Percentiles rank a stretch among this genome's conserved stretches.
phyloP scores from a whole-genome alignment of 2,329 filamentous ascomycete species.

The Lecanosticta acicola region DNA sequence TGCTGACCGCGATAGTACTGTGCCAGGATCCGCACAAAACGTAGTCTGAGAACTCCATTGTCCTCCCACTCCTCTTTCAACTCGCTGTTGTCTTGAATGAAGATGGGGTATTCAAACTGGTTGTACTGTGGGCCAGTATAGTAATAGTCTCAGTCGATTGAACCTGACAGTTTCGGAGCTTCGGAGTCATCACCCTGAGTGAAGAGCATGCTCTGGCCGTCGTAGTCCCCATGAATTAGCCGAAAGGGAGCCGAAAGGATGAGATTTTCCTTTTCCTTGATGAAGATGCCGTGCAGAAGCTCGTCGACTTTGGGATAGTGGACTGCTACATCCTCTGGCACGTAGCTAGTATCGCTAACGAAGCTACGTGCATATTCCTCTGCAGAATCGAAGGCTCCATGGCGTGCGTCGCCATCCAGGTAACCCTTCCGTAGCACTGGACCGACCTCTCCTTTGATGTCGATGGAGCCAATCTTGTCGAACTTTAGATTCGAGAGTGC shows the following conservation, averaged over 20 bases:
- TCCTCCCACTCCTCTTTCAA: constrained; percentile 1
- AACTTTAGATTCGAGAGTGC: too few species aligned
- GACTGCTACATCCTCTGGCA: not conserved
- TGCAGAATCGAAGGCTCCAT: not conserved
- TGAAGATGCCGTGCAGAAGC: too few species aligned
- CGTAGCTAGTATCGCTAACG: not conserved
- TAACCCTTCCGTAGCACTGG: too few species aligned
- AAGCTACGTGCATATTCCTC: too few species aligned
- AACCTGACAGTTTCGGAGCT: constrained; percentile 3
- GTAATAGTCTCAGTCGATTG: constrained; percentile 20
- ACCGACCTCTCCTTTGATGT: too few species aligned
- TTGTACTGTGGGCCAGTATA: constrained; percentile 11
- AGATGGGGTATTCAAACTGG: constrained; percentile 11
- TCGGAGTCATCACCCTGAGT: not conserved
- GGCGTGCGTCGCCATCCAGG: not conserved
- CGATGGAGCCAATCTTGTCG: too few species aligned
- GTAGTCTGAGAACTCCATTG: constrained; percentile 12
- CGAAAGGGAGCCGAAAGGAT: constrained; percentile 14
- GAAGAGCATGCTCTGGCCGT: constrained; percentile 10
- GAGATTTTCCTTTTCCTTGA: too few species aligned
- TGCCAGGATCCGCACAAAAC: constrained; percentile 8
- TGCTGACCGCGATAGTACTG: not conserved
- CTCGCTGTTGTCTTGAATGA: constrained; percentile 9
- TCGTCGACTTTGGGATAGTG: not conserved
- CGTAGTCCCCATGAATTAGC: constrained; percentile 14